Base-by-base conservation (phyloP, 768 basidiomycete genomes). In the Suillus hirtellus region DNA sequence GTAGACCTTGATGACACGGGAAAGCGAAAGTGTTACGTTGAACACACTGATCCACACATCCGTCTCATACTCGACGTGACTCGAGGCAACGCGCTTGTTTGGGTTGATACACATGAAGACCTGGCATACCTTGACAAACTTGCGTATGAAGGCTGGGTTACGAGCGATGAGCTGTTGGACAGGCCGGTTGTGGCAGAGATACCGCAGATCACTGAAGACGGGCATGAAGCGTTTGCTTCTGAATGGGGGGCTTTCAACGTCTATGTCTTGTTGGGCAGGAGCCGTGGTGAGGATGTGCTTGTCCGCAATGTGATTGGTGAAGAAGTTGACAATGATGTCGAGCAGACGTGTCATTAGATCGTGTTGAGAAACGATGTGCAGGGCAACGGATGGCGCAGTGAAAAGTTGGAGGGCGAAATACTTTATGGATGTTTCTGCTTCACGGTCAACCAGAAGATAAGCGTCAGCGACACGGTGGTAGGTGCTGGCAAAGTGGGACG, bases 41-140 rank as follows among this genome's bases (percentile, higher is more conserved):
- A 99, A 99, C 15, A 97, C 93, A 69, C 89, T 92, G 65, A 97
- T 93, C 96, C 96, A 97, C 21, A 90, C 90, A 67, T 99, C 97
- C 37, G 91, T 90, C 78, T 99, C 97, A 77, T 92, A 99, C 75
- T 98, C 96, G 69, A 99, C 87, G 68, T 99, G 97, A 59, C 80
- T 89, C 35, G 85, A 83, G 6, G 82, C 86, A 21, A 90, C 93
- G 19, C 96, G 86, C 68, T 89, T 88, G 75, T 95, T 95, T 2
- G 95, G 89, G 71, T 96, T 95, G 71, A 98, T 84, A 66, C 92
- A 93, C 86, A 93, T 92, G 81, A 99, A 99, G 50, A 98, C 79
- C 67, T 89, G 86, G 75, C 95, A 90, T 8, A 93, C 89, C 61
- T 84, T 80, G 11, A 89, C 83, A 66, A 96, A 90, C 59, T 89